phyloP scores from a whole-genome alignment of 2,329 filamentous ascomycete species.

The Verticillium albo-atrum region DNA sequence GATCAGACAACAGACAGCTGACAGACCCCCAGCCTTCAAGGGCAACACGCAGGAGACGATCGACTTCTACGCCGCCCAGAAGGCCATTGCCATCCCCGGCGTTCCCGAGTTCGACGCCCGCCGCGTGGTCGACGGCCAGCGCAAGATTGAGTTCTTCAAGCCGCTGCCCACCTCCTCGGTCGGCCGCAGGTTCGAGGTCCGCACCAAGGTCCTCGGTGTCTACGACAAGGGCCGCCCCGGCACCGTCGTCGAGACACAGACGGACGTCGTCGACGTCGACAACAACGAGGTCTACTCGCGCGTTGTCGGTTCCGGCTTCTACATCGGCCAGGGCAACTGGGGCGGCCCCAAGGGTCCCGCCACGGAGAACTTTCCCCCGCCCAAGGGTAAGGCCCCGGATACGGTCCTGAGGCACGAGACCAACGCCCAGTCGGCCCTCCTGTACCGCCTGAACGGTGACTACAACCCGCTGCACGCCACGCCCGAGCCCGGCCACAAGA shows the following conservation, averaged over 20 bases:
- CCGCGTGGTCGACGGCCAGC: constrained; percentile 79
- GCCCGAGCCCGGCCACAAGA: constrained; percentile 77
- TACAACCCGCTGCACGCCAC: constrained; percentile 92
- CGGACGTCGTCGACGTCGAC: constrained; percentile 66
- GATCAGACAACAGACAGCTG: not conserved
- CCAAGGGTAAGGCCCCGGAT: constrained; percentile 67
- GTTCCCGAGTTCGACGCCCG: constrained; percentile 72
- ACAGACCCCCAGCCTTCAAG: constrained; percentile 61
- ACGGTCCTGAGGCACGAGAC: constrained; percentile 67
- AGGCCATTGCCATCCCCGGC: constrained; percentile 63
- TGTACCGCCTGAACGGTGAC: constrained; percentile 86
- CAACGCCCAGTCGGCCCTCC: constrained; percentile 64
- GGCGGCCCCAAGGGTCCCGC: constrained; percentile 86
- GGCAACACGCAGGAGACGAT: constrained; percentile 69
- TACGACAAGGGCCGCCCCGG: constrained; percentile 88
- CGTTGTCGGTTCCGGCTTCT: constrained; percentile 69
- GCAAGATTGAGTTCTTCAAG: constrained; percentile 72
- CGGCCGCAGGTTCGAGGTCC: constrained; percentile 70
- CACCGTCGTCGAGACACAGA: constrained; percentile 76
- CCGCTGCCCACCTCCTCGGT: constrained; percentile 67
- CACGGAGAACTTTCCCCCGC: constrained; percentile 72
- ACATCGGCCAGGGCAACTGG: constrained; percentile 76
- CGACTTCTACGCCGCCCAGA: constrained; percentile 75
- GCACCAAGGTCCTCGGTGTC: constrained; percentile 74
- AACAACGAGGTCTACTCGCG: constrained; percentile 68